Evolutionary conservation across 2,329 filamentous ascomycete species (phyloP), one percentile per base, ranked within the genome.

Genomic region (Dactylellina haptotyla): DNA sequence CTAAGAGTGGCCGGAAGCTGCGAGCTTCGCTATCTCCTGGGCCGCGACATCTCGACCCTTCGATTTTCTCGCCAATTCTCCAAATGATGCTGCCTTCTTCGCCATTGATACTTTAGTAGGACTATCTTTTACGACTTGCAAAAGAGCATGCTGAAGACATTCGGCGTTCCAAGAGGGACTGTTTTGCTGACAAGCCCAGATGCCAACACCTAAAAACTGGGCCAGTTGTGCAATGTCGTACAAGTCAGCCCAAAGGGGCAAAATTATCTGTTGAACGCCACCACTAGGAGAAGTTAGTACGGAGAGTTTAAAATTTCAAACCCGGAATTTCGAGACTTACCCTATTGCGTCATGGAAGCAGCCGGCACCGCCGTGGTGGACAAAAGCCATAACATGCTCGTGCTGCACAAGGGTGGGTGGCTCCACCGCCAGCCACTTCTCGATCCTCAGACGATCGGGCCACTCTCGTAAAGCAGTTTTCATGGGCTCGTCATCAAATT

Each of bases 291-390:
- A 26, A 26, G 10, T 12, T 26, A 25, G 12, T 14, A 18, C 9
- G 23, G 26, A 10, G 26, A 14, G 46, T n/a, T n/a, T n/a, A n/a
- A n/a, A n/a, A n/a, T n/a, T n/a, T n/a, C n/a, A n/a, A n/a, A n/a
- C n/a, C n/a, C n/a, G n/a, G n/a, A n/a, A 2, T 50, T 12, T 26
- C 2, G 46, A 26, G 3, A 50, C 46, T 50, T 26, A 50, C 46
- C 5, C 26, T 34, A 54, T 39, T 2, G 28, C 50, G 14, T 54
- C 50, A 18, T 54, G 50, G 23, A 34, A 54, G 32, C 50, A 54
- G 30, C 32, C 32, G 3, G 50, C 50, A 20, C 50, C 50, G 14
- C 50, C 50, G 37, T 54, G 50, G 32, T 54, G 50, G 30, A 54
- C 50, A 20, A 54, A 54, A 10, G 50, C 50, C 9, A 54, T 54